phyloP scores from a whole-genome alignment of 164 flowering plant genomes.

The Hamamelis virginiana region DNA sequence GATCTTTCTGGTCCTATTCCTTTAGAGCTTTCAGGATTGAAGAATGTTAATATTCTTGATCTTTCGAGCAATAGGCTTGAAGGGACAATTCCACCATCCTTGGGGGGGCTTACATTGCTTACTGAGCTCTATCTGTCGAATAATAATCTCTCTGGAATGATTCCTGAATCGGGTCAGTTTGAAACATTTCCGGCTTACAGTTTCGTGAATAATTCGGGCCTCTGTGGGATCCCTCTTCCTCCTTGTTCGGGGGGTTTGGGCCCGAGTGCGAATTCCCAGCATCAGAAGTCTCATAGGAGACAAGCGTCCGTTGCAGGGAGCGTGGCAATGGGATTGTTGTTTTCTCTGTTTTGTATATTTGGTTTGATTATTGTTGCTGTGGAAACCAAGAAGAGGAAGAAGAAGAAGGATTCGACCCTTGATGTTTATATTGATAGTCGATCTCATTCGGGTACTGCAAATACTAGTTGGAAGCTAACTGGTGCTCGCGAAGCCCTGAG shows the following conservation, averaged over 20 bases:
- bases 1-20: constrained; percentile 77
- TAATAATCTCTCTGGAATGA: constrained; percentile 67
- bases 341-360: constrained; percentile 75
- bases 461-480: constrained; percentile 63
- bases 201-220: constrained; percentile 71
- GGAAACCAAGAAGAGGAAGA: constrained; percentile 68
- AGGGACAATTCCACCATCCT: constrained; percentile 65
- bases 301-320: constrained; percentile 80
- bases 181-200: constrained; percentile 56
- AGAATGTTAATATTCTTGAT: constrained; percentile 64
- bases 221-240: constrained; percentile 84
- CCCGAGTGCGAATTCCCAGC: constrained; percentile 23
- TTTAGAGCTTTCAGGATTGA: constrained; percentile 56
- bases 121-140: constrained; percentile 74
- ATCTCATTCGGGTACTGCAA: constrained; percentile 61
- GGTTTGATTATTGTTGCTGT: constrained; percentile 60
- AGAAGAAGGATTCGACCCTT: constrained; percentile 50
- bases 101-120: constrained; percentile 54
- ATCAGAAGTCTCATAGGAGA: constrained; percentile 50
- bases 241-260: constrained; percentile 36
- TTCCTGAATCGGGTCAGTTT: constrained; percentile 75
- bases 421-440: constrained; percentile 57
- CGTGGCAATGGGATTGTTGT: constrained; percentile 82
- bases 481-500: constrained; percentile 78
- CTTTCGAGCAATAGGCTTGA: constrained; percentile 68